Evolutionary conservation across 495 filamentous ascomycete genomes (phyloP), one percentile per base, ranked within the genome.

Genomic region (Thozetella sp.): DNA sequence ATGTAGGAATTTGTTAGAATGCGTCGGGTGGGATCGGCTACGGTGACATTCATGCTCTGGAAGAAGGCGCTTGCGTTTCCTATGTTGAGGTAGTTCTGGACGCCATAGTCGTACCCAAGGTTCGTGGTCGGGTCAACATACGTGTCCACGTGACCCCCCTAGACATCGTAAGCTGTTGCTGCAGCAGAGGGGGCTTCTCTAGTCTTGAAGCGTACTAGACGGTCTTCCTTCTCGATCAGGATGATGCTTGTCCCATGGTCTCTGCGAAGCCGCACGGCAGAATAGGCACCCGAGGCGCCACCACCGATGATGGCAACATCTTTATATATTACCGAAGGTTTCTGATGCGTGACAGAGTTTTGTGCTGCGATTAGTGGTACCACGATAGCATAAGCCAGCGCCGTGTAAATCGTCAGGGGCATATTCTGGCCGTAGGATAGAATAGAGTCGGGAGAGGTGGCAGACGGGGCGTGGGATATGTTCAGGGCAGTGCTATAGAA

Each of bases 251-350:
- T 70, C 19, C 67, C 62, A 46, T 61, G 69, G 51, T 76, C 73
- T 61, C 78, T 72, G 19, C 72, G 72, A 22, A 77, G 66, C n/a
- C 68, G 68, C 53, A 80, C 77, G 12, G 77, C 80, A 30, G 79
- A 72, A 60, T 81, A 80, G 23, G 79, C 71, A 45, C 79, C 80
- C 1, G 79, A 71, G 23, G 74, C 75, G 45, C 80, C 79, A 24
- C 80, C 79, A 34, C 80, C 78, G 25, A 83, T 65, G 53, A 83
- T 69, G 50, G 62, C 74, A 51, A 81, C 72, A 66, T 71, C 84
- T 83, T 22, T 48, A 37, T 6, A 37, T 6, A 37, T 37, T 6
- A 37, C 30, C 30, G 30, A 37, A 15, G 15, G 30, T 37, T 15
- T 6, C 30, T 37, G 30, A 37, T 6, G 30, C 15, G 30, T 37